Evolutionary conservation across 1,284 basidiomycete species (phyloP), one percentile per base, ranked within the genome.

Genomic region (Sanguinoderma infundibulare): DNA sequence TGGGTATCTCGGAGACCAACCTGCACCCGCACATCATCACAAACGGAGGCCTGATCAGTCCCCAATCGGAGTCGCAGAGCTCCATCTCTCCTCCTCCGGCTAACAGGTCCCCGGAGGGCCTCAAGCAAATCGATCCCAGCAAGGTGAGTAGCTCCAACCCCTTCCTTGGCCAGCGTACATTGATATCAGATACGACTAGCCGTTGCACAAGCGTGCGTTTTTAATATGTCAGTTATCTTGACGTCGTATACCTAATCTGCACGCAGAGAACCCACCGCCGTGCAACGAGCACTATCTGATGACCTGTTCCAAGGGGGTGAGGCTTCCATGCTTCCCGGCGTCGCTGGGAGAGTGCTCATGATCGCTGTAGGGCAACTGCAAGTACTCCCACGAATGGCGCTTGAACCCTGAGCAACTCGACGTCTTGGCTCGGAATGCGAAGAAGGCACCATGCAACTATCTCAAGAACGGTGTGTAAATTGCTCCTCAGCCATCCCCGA

Each of bases 281-380:
- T 93, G 90, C 78, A 93, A 92, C 68, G 87, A 93, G 75, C 82
- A 86, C 72, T 91, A 92, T 76, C 75, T 92, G 70, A 89, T 91
- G 85, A 83, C 79, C 44, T 92, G 90, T 74, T 88, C 87, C 55
- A 92, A 91, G 79, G 88, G 87, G 72, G 90, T 90, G 70, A 72
- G 83, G 76, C 1, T 12, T 14, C 26, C 15, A 36, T 38, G 17
- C 50, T 12, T 26, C 24, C 7, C 36, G 1, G 14, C 36, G 7
- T 36, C 24, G 26, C 12, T 51, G 34, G 52, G 35, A 32, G 32
- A 26, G 39, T 34, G 42, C 34, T 53, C 12, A 50, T n/a, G 38
- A 22, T 26, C 30, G 46, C 57, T 46, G 50, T 68, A 92, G 90
- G 78, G 82, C 40, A 78, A 81, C 47, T 92, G 91, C 83, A 91